Evolutionary conservation across 1,284 basidiomycete genomes (phyloP), one percentile per base, ranked within the genome.

Genomic region (Rhodotorula sp.): DNA sequence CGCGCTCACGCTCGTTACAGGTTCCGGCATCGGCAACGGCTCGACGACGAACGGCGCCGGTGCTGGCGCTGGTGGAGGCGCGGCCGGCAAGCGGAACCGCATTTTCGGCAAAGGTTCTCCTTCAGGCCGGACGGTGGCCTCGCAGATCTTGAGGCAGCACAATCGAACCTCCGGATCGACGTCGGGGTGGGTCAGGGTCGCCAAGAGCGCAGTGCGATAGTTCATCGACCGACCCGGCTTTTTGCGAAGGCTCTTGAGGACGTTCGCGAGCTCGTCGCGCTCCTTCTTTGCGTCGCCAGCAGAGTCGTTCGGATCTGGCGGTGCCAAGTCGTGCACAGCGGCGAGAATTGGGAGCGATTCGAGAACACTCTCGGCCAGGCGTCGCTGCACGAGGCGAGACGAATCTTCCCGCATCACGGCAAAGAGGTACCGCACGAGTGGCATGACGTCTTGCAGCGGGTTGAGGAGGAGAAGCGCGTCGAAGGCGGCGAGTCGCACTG

Each of bases 401-500:
- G 90, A 85, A 80, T 99, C 95, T 77, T 89, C 85, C 5, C 89
- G 87, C 82, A 98, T 89, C 65, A 98, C 89, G n/a, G 92, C 87
- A 69, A 97, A 86, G 76, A 97, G 85, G 80, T 98, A 99, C 38
- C 88, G 87, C 84, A 93, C 90, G 72, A 99, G 79, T 7, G 82
- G 87, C 76, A 87, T 86, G 61, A 82, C 83, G 63, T 84, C 82
- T 28, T 84, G 83, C 2, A 85, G 81, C 5, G 83, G 82, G 80
- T 91, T 93, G 60, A 92, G 90, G 68, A 98, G 85, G 81, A 99
- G 89, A 6, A 99, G 85, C 28, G 91, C 91, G 80, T 99, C 94
- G 77, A 99, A 95, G 4, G 97, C 95, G 5, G 91, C 88, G 63
- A 93, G 85, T 45, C 97, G 90, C 48, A 99, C 89, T 77, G 93